Evolutionary conservation across 108 stramenopile genomes (phyloP).

Genomic region (Cyclotella atomus): DNA sequence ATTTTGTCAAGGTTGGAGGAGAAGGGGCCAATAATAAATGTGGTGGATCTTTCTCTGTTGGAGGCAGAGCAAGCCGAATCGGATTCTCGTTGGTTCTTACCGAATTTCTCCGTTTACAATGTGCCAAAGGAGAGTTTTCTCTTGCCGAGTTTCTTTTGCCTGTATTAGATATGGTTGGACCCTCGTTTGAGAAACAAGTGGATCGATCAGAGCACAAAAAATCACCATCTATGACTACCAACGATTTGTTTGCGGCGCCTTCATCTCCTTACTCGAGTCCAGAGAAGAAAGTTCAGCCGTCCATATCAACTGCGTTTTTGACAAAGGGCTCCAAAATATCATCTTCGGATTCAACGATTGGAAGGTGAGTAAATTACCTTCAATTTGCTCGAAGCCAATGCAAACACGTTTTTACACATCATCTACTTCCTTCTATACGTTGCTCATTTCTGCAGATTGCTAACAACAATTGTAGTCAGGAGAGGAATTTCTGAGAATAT

Average conservation of each 20-base stretch:
- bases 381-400: background rate
- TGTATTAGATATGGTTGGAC: conserved; percentile 76
- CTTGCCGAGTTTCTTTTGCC: conserved; percentile 49
- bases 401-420: too few relatives aligned
- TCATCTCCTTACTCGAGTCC: conserved; percentile 38
- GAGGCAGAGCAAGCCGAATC: conserved; percentile 80
- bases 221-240: background rate
- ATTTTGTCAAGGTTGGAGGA: conserved; percentile 84
- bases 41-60: conserved; percentile 75
- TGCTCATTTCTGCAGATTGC: too few relatives aligned
- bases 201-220: conserved; percentile 24
- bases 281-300: conserved; percentile 30
- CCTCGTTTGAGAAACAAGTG: conserved; percentile 71
- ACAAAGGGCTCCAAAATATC: conserved; percentile 54
- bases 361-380: conserved; percentile 31
- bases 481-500: conserved; percentile 72
- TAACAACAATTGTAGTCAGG: conserved; percentile 64
- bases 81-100: conserved; percentile 61
- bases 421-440: too few relatives aligned
- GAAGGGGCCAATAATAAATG: conserved; percentile 62
- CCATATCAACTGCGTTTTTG: conserved; percentile 54
- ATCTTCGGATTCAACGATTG: conserved; percentile 71
- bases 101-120: conserved; percentile 64
- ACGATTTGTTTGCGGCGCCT: conserved; percentile 39
- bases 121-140: conserved; percentile 43